Conservation (phyloP, 2,329 filamentous ascomycete genomes). For the Penicillium sp. region DNA sequence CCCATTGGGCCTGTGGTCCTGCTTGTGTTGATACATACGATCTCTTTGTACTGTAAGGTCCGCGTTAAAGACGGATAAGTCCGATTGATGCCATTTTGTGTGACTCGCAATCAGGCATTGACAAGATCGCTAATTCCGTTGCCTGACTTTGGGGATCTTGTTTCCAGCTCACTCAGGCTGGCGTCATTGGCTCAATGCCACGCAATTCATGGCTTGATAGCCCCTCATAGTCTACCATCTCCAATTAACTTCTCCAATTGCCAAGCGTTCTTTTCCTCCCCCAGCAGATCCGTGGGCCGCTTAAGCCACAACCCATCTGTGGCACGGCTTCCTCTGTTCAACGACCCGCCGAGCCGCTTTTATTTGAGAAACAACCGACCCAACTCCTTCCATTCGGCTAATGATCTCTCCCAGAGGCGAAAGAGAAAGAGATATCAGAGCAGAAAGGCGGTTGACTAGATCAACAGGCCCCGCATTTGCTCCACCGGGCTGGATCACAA, state of each 20-base stretch:
- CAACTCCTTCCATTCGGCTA: not conserved
- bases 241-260: not conserved
- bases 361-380: not conserved
- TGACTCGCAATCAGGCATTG: not conserved
- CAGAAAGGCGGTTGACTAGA: not conserved
- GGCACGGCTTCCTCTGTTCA: constrained; percentile 5
- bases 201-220: not conserved
- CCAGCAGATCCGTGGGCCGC: constrained; percentile 7
- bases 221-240: not conserved
- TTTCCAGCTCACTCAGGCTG: not conserved
- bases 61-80: not conserved
- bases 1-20: not conserved
- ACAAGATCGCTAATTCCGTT: not conserved
- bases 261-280: not conserved
- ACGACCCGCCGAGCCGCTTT: constrained; percentile 1
- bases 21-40: not conserved
- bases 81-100: not conserved
- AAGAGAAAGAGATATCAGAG: not conserved
- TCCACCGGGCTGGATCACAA: constrained; percentile 3
- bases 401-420: not conserved
- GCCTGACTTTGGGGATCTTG: not conserved
- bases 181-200: not conserved
- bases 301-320: constrained; percentile 14
- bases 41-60: not conserved
- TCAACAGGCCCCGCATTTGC: constrained; percentile 1